Evolutionary conservation across 2,329 filamentous ascomycete genomes (phyloP), one percentile per base, ranked within the genome.

Genomic region (Fusarium sp.): DNA sequence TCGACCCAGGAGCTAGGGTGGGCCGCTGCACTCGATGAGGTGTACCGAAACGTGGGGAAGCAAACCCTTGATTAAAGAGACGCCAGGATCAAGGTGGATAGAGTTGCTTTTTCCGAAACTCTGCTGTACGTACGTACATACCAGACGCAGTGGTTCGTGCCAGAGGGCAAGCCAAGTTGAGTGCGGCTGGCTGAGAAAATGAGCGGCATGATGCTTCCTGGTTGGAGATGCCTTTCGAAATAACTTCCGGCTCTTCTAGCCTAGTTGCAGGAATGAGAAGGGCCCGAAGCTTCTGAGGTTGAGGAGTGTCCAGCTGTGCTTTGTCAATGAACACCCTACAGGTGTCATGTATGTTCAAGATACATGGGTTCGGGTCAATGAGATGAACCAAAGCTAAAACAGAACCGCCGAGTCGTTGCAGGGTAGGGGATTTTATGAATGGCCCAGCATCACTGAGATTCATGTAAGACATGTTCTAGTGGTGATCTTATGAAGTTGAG

Each of bases 31-130:
- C 50, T 65, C 22, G 60, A 52, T 50, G 61, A 35, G 62, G 58
- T 54, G 58, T 66, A 45, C 40, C 62, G 52, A 71, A 66, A 71
- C 66, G 69, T 60, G 69, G 69, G 69, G 66, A 69, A 69, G 45
- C 8, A 20, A 38, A 50, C 31, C 60, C 22, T 59, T 36, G 27
- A 22, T 52, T 31, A 31, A 42, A 27, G 58, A 47, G 29, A 68
- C 29, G 64, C 18, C 27, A 22, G 60, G 29, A 59, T 63, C 58
- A 42, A 67, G 31, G 45, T 36, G 56, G 65, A 47, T 59, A 33
- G 36, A 57, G 36, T 70, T 65, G 40, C 65, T 62, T 68, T 70
- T 70, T 61, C n/a, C 10, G 57, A 59, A 59, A 59, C 36, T 45
- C n/a, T 29, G 20, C n/a, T 33, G 25, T 27, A n/a, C 45, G 20